These are phyloP conservation scores for Podospora bellae-mahoneyi DNA, from an alignment of 495 filamentous ascomycete species.

Conservation along the genomic window DNA sequence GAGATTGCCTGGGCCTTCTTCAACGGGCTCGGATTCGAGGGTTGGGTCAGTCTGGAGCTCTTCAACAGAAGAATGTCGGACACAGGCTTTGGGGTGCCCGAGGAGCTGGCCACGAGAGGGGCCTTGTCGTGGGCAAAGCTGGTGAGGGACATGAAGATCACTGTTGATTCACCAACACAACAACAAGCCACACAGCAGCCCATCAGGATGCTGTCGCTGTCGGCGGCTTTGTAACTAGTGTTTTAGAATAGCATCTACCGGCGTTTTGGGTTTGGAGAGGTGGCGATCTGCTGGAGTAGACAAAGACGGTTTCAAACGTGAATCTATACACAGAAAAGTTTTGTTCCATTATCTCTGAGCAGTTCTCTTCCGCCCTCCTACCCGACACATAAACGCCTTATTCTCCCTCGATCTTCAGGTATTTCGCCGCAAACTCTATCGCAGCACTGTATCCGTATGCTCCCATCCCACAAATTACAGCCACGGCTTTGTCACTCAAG, in stretches of 20 bases:
- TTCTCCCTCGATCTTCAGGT: conserved; percentile 38
- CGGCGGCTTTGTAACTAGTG: conserved; percentile 29
- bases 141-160: conserved; percentile 50
- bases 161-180: conserved; percentile 39
- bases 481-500: conserved; percentile 67
- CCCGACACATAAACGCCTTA: background rate
- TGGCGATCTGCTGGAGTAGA: background rate
- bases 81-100: conserved; percentile 48
- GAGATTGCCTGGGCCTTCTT: conserved; percentile 62
- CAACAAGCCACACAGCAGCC: background rate
- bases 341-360: background rate
- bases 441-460: conserved; percentile 67
- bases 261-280: background rate
- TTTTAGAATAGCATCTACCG: background rate
- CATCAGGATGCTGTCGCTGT: conserved; percentile 21
- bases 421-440: conserved; percentile 56
- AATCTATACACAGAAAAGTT: background rate
- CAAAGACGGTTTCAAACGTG: background rate
- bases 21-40: conserved; percentile 61
- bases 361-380: background rate
- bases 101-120: conserved; percentile 62
- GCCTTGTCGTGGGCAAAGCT: conserved; percentile 62
- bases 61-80: conserved; percentile 66
- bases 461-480: conserved; percentile 65
- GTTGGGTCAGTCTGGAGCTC: conserved; percentile 77